Conservation (phyloP, 306 rosid species). For the Ormosia emarginata region DNA sequence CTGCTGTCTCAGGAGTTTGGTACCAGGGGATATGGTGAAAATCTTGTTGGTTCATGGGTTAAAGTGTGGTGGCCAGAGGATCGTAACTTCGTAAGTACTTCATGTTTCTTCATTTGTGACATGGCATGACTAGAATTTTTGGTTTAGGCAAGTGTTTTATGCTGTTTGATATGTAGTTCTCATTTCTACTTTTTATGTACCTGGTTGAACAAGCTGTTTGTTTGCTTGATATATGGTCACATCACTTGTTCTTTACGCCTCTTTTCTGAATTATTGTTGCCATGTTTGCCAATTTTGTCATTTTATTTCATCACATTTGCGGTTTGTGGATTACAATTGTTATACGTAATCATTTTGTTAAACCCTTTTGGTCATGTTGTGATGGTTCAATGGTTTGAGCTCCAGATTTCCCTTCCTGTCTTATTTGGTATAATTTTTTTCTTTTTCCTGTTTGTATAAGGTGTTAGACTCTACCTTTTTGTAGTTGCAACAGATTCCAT, state of each 20-base stretch:
- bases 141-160: neutral
- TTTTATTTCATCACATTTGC: neutral
- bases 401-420: neutral
- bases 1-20: conserved; percentile 48
- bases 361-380: neutral
- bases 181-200: neutral
- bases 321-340: neutral
- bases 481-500: conserved; percentile 8
- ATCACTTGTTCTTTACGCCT: neutral
- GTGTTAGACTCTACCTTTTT: neutral
- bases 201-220: neutral
- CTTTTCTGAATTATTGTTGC: neutral
- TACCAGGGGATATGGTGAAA: conserved; percentile 40
- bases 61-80: conserved; percentile 93
- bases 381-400: neutral
- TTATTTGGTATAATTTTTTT: neutral
- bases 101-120: too few relatives aligned
- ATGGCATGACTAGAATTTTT: neutral
- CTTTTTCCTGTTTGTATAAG: neutral
- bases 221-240: neutral
- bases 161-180: neutral
- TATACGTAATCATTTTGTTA: neutral
- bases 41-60: conserved; percentile 58
- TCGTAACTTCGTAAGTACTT: conserved; percentile 78
- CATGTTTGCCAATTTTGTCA: neutral